Evolutionary conservation across 1,284 basidiomycete species (phyloP), one percentile per base, ranked within the genome.

Genomic region (Sphaerobolus stellatus): DNA sequence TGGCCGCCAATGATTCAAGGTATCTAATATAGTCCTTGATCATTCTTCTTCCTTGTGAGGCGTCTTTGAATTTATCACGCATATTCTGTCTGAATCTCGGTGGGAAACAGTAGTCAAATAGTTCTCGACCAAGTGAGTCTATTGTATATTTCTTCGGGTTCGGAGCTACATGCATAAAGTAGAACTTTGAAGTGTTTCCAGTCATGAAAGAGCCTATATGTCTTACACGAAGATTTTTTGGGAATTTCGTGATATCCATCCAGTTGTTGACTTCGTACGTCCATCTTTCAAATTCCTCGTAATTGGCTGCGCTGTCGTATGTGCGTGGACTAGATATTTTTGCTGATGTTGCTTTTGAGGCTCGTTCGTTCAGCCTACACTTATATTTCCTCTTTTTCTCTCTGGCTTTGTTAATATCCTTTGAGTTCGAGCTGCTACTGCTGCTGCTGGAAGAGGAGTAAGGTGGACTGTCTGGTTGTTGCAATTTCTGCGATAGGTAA

Each of bases 81-180:
- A 64, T 59, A 22, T 63, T 49, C 1, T 57, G 25, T 3, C 69
- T 60, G 54, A 69, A 77, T 34, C 75, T 63, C 0, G 69, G 51
- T 0, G 73, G 74, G 65, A 80, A 80, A 48, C 75, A 77, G 52
- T 74, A 72, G 52, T 76, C 67, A 55, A 74, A 79, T 3, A 79
- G 47, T 5, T 60, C 74, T 1, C 56, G 38, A 48, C 76, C 74
- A 54, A 78, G 69, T 6, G 51, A 24, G 0, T 59, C 16, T 0
- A 65, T 48, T 1, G 25, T 52, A 66, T 65, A 68, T 8, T 59
- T 27, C 5, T 61, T 41, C 0, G 65, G 60, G 0, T 66, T 61
- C 0, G 56, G 38, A 0, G 70, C 58, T 0, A 75, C 73, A 22
- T 70, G 62, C 3, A 59, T 64, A 0, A 70, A 61, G 50, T 72